Percentiles rank a stretch among this genome's conserved stretches.
Conservation (phyloP, 2,329 filamentous ascomycete species). For the Fusarium aywerte region DNA sequence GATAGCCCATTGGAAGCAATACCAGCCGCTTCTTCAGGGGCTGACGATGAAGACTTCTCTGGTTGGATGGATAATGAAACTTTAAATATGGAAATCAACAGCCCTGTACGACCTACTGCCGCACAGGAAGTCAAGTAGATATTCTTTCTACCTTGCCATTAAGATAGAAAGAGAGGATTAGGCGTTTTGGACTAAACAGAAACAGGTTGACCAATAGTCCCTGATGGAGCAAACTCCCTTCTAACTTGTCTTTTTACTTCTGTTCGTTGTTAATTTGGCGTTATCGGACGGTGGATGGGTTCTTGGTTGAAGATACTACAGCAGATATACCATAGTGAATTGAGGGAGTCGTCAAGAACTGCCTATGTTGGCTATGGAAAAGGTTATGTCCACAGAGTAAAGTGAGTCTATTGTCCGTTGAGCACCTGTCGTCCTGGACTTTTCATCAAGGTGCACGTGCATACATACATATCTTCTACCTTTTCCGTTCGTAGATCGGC, state of each 20-base stretch:
- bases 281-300: conserved; percentile 9
- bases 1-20: conserved; percentile 20
- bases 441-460: neutral
- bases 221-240: conserved; percentile 16
- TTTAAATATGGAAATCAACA: conserved; percentile 41
- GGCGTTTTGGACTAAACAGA: conserved; percentile 31
- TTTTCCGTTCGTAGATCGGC: neutral
- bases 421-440: neutral
- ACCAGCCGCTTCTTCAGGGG: conserved; percentile 28
- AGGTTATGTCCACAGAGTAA: neutral
- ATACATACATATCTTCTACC: neutral
- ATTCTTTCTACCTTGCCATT: neutral
- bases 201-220: conserved; percentile 15
- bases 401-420: neutral
- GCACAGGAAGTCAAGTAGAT: conserved; percentile 42
- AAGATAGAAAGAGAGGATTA: conserved; percentile 12
- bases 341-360: conserved; percentile 14
- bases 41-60: conserved; percentile 51
- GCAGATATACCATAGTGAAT: conserved; percentile 21
- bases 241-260: conserved; percentile 2
- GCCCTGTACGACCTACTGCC: conserved; percentile 23
- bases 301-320: conserved; percentile 7
- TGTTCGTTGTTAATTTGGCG: conserved; percentile 19
- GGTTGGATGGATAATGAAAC: conserved; percentile 52
- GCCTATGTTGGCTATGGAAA: neutral